Evolutionary conservation across 805 yeast genomes (phyloP), one percentile per base, ranked within the genome.

Genomic region (Blastobotrys americana): DNA sequence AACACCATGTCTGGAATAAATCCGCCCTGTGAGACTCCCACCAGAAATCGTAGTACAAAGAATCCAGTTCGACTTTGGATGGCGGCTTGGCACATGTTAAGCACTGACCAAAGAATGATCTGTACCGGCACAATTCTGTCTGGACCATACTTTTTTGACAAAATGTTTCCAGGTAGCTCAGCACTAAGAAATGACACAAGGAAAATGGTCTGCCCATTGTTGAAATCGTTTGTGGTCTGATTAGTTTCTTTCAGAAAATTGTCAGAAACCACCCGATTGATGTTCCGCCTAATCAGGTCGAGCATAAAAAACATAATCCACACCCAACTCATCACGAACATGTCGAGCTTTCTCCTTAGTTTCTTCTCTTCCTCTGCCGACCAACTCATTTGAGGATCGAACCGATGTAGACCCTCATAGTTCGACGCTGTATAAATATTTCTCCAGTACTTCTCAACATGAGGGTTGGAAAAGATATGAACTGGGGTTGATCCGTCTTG

Each of bases 101-200:
- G 78, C 6, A 72, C 48, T 40, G 77, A 70, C 84, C 84, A 79
- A 3, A 68, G 43, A 13, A 61, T 49, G 60, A 79, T 69, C 54
- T 80, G 83, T 34, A 68, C 60, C 2, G 84, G 84, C 47, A 80
- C 73, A 74, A 81, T 77, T 21, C 68, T 53, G 54, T 79, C 84
- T 3, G 82, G 76, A 8, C 86, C 87, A 28, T 80, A 42, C 43
- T 68, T 69, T 58, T 81, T 80, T 13, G 82, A 74, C 23, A 80
- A 65, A 50, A 80, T 64, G 55, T 80, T 84, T 2, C 84, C 78
- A 0, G 86, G 86, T 9, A 80, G 58, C 57, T 81, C 86, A 16
- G 82, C 74, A 19, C 64, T 53, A 42, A 80, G 58, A 54, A 81
- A 80, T 37, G 74, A 66, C 4, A 77, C 65, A 48, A 69, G 64